These are phyloP conservation scores for Odontarrhena argentea DNA, from an alignment of 345 rosid genomes.

Conservation along the genomic window DNA sequence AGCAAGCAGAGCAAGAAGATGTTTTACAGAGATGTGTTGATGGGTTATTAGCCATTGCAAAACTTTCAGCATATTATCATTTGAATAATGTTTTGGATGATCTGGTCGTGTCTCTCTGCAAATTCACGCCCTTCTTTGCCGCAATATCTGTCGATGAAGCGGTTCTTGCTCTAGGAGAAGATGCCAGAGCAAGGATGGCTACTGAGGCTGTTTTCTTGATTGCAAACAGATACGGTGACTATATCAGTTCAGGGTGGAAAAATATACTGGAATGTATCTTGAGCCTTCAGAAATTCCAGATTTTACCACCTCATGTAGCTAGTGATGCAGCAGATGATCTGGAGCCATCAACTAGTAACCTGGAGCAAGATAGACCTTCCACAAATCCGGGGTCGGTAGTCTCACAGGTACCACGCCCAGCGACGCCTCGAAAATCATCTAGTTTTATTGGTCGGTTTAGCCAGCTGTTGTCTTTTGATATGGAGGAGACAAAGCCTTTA, in stretches of 20 bases:
- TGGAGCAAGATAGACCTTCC: conserved; percentile 45
- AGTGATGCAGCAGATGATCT: conserved; percentile 62
- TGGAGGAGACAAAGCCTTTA: conserved; percentile 61
- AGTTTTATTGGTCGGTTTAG: conserved; percentile 73
- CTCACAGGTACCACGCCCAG: conserved; percentile 38
- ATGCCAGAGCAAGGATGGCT: conserved; percentile 62
- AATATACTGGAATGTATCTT: conserved; percentile 63
- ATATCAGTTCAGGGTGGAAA: conserved; percentile 63
- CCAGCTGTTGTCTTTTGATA: conserved; percentile 64
- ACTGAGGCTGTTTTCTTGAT: conserved; percentile 64
- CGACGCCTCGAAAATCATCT: conserved; percentile 51
- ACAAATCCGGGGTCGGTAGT: conserved; percentile 39
- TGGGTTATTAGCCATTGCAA: conserved; percentile 73
- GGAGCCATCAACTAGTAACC: conserved; percentile 51
- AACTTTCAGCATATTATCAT: conserved; percentile 60
- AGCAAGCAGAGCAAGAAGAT: conserved; percentile 71
- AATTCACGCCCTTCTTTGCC: conserved; percentile 57
- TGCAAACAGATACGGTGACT: conserved; percentile 69
- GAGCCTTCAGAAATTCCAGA: conserved; percentile 63
- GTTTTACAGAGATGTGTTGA: conserved; percentile 60
- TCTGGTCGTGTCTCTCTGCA: conserved; percentile 68
- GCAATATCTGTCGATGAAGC: conserved; percentile 56
- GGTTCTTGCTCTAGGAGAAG: conserved; percentile 63
- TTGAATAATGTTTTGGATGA: conserved; percentile 64
- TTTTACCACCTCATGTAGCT: conserved; percentile 60